Base-by-base conservation (phyloP, 805 yeast genomes). In the Kurtzmaniella fragi region DNA sequence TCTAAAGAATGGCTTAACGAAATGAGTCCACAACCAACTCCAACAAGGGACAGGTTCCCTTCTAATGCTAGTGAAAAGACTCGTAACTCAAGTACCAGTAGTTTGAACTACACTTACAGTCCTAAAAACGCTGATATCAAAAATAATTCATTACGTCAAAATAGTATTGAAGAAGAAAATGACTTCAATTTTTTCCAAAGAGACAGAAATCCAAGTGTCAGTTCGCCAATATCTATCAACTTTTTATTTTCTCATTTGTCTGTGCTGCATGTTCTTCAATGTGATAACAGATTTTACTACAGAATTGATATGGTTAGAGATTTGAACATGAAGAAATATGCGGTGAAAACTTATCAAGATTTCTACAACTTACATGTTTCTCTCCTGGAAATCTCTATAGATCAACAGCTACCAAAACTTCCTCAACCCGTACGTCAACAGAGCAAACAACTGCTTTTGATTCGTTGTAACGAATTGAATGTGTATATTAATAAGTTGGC, bases 261-360 rank as follows among this genome's bases (percentile, higher is more conserved):
- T 5, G 52, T 67, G 12, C 47, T 56, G 6, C 52, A 58, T 23
- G 66, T 63, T 5, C 52, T 59, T 13, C 58, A 56, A 37, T 47
- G 48, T 29, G 38, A 47, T 9, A 42, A 50, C 14, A 48, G 59
- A 14, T 49, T 55, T 34, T 64, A 70, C 67, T 67, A 65, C 49
- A 47, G 62, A n/a, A 42, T 66, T 6, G 64, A 57, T 26, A 41
- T 60, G 5, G 40, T 40, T 4, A 44, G 50, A 38, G 37, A 42
- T 13, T 46, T 55, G 29, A 50, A 50, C 17, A 50, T 49, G 26
- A 41, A 32, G 2, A 15, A 59, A 3, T 54, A 47, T 37, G 34
- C 64, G 16, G 58, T 58, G 26, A 66, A 64, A 41, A 44, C 48
- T 29, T 65, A 67, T 44, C 62, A 63, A 38, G 69, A 67, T 31